Evolutionary conservation across 768 basidiomycete genomes (phyloP).

Genomic region (Pluteus cervinus): DNA sequence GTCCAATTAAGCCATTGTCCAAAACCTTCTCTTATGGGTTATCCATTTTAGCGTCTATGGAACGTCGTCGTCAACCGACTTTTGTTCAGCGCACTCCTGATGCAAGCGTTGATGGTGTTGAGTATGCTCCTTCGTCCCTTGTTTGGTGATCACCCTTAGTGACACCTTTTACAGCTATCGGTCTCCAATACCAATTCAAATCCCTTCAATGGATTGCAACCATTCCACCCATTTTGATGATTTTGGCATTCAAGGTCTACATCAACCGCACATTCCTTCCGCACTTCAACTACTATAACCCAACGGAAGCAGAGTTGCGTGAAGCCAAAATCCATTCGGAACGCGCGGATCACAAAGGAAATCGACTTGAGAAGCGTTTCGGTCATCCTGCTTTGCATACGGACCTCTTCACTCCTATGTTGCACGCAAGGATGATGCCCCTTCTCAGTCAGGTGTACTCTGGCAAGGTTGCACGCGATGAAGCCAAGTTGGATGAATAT

Average conservation of each 20-base stretch:
- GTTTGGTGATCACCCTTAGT: conserved; percentile 7
- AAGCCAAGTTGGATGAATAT: conserved; percentile 69
- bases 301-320: conserved; percentile 71
- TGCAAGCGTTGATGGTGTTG: conserved; percentile 83
- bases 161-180: conserved; percentile 56
- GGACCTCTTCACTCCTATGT: conserved; percentile 85
- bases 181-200: conserved; percentile 69
- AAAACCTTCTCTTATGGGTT: conserved; percentile 6
- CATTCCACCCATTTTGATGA: conserved; percentile 81
- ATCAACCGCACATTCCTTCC: conserved; percentile 61
- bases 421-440: conserved; percentile 82
- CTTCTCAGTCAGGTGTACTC: conserved; percentile 70
- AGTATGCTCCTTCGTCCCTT: conserved; percentile 46
- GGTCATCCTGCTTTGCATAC: conserved; percentile 88
- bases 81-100: conserved; percentile 68
- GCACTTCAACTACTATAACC: conserved; percentile 79
- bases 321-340: conserved; percentile 73
- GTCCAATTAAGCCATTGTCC: conserved; percentile 1
- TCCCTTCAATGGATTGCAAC: conserved; percentile 77
- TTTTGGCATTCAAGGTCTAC: conserved; percentile 81
- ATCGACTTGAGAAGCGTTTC: conserved; percentile 85
- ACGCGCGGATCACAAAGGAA: conserved; percentile 62
- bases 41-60: conserved; percentile 67
- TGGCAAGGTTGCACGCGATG: conserved; percentile 60
- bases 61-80: conserved; percentile 91